Base-by-base conservation (phyloP, 768 basidiomycete genomes). In the Suillus luteus region DNA sequence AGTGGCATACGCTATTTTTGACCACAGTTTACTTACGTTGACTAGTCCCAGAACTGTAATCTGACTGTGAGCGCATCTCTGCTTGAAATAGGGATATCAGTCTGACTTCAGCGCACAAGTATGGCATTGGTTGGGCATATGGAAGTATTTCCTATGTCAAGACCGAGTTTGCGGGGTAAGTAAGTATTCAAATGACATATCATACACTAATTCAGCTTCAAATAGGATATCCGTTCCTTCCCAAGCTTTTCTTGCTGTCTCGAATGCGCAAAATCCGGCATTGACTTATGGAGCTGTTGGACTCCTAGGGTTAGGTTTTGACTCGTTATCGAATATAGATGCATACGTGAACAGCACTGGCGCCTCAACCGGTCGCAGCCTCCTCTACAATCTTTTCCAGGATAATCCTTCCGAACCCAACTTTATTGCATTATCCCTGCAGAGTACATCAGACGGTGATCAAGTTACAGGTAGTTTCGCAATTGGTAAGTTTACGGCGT, bases 91-190 rank as follows among this genome's bases (percentile, higher is more conserved):
- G 22, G 59, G 14, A 54, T 8, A 19, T 33, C 31, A 11, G 46
- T 49, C 60, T 66, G 57, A 68, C 46, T 2, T 35, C 35, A 37
- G 17, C 6, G 2, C 33, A 54, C 11, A 35, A 93, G 91, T 95
- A 94, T 75, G 90, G 89, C 55, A 86, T 90, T 62, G 93, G 93
- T 22, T 93, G 89, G 86, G 91, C 90, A 3, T 78, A 76, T 57
- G 93, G 93, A 5, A 71, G 80, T 65, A 78, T 95, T 37, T 78
- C 85, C 3, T 88, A 83, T 72, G 86, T 88, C 24, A 71, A 83
- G 2, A 84, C 87, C 40, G 75, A 84, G 60, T 93, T 94, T 72
- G 85, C 93, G 22, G 86, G 86, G 90, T 93, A 71, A 67, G 81
- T 75, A 31, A 46, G 5, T 55, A 46, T 17, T 62, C 60, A 22